Conservation (phyloP, 768 basidiomycete genomes). For the Boletus reticulatus region DNA sequence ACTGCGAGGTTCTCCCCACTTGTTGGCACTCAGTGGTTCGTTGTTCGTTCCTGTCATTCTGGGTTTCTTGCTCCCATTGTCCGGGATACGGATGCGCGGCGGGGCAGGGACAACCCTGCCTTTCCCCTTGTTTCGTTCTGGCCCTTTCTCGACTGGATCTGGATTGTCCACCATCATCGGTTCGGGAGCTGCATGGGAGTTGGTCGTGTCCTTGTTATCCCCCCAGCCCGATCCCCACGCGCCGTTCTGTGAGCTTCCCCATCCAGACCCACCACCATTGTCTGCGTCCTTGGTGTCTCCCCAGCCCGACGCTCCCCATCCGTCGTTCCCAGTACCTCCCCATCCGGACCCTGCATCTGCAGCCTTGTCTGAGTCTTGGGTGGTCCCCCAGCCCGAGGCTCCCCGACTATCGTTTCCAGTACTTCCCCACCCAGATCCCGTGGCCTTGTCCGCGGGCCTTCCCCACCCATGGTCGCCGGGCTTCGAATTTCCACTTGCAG, state of each 20-base stretch:
- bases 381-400: not conserved
- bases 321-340: not conserved
- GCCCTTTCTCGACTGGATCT: not conserved
- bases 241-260: not conserved
- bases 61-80: slow-evolving; percentile 7
- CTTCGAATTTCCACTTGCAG: not conserved
- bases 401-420: not conserved
- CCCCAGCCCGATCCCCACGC: slow-evolving; percentile 8
- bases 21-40: slow-evolving; percentile 16
- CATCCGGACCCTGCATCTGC: not conserved
- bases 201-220: not conserved
- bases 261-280: not conserved
- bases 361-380: not conserved
- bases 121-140: slow-evolving; percentile 6
- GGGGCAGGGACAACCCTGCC: slow-evolving; percentile 17
- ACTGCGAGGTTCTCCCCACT: slow-evolving; percentile 10
- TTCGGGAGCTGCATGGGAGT: slow-evolving; percentile 2
- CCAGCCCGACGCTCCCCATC: not conserved
- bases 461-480: slow-evolving; percentile 5
- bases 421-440: slow-evolving; percentile 7
- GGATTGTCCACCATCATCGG: slow-evolving; percentile 11
- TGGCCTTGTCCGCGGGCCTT: not conserved
- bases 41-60: slow-evolving; percentile 26
- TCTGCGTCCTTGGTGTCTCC: not conserved
- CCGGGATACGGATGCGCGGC: slow-evolving; percentile 26